Evolutionary conservation across 345 rosid species (phyloP), one percentile per base, ranked within the genome.

Genomic region (Boechera stricta): DNA sequence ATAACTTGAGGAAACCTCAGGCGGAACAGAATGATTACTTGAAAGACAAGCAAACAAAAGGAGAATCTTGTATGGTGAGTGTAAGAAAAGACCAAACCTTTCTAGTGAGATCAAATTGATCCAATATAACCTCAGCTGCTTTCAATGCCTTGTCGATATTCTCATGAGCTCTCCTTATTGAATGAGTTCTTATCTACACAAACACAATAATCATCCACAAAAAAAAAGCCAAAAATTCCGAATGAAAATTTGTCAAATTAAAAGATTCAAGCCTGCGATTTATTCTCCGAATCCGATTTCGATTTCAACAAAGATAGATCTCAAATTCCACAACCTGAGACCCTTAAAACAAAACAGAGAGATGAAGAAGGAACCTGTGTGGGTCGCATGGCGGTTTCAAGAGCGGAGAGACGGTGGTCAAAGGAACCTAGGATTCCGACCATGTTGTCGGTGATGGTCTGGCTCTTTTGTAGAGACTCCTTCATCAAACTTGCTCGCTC

Each of bases 381-480:
- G 15, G 99, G 98, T 10, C 98, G 97, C 99, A 95, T 88, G 82
- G 98, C 99, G 71, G 99, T 92, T 75, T 95, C 98, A 49, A 95
- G 96, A 69, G 97, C 91, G 29, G 99, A 92, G 84, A 95, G 99
- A 26, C 99, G 98, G 85, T 90, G 88, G 67, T 95, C 98, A 82
- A 92, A 95, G 52, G 99, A 95, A 39, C 98, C 96, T 69, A 95
- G 94, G 81, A 92, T 95, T 73, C 90, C 73, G 75, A 92, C 97
- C 98, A 95, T 92, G 79, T 67, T 87, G 75, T 92, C 97, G 71
- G 99, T 90, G 44, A 88, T 86, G 78, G 90, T 87, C 71, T 95
- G 99, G 84, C 97, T 95, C 82, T 86, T 92, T 7, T 85, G 90
- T 62, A 92, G 75, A 44, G 98, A 88, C 35, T 87, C 96, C 35